These are phyloP conservation scores for Lactifluus subvellereus DNA, from an alignment of 768 basidiomycete species.

Conservation along the genomic window DNA sequence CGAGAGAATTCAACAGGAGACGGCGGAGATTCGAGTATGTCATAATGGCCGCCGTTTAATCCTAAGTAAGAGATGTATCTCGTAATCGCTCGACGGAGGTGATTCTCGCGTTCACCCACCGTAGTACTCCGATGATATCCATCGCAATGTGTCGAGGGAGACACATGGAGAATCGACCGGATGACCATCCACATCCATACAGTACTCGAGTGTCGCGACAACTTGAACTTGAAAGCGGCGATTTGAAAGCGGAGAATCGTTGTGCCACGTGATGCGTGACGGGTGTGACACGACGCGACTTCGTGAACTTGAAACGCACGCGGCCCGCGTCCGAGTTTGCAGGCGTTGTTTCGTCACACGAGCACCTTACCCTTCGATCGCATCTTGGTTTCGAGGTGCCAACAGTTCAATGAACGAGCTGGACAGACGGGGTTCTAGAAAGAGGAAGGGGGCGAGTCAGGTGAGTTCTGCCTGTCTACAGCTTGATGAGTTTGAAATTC, in stretches of 20 bases:
- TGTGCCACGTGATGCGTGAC: neutral
- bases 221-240: too few relatives aligned
- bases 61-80: slow-evolving; percentile 35
- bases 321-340: neutral
- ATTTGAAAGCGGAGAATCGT: too few relatives aligned
- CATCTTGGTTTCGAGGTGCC: neutral
- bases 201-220: neutral
- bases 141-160: slow-evolving; percentile 25
- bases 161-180: slow-evolving; percentile 9
- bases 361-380: neutral
- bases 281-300: slow-evolving; percentile 3
- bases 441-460: slow-evolving; percentile 1
- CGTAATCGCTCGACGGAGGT: neutral
- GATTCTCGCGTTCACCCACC: slow-evolving; percentile 24
- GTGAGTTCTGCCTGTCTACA: neutral
- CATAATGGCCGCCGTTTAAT: slow-evolving; percentile 50
- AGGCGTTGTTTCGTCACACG: neutral
- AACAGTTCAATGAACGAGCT: slow-evolving; percentile 1
- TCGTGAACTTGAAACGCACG: neutral
- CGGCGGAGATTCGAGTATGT: slow-evolving; percentile 50
- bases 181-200: slow-evolving; percentile 1
- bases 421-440: slow-evolving; percentile 3
- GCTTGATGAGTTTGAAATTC: neutral
- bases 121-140: slow-evolving; percentile 38
- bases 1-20: slow-evolving; percentile 63